Evolutionary conservation across 768 basidiomycete genomes (phyloP), one percentile per base, ranked within the genome.

Genomic region (Suillus brevipes): DNA sequence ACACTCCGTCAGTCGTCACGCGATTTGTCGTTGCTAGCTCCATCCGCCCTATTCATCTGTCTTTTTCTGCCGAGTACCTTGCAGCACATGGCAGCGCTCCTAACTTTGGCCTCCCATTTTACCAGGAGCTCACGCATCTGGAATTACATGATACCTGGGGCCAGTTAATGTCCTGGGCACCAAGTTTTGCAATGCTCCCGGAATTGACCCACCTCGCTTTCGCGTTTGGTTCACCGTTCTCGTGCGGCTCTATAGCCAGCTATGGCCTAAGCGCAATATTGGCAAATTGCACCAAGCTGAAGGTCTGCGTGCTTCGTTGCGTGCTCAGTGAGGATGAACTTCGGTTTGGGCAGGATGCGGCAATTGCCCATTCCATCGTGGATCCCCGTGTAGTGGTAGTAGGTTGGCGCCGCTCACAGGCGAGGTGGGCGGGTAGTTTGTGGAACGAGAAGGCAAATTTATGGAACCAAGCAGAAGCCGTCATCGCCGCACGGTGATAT

Each of bases 311-410:
- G 2, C 47, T 61, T 31, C 45, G 60, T 36, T 43, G 25, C 45
- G 28, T 43, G 25, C 23, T 61, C 38, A 52, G 38, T 13, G 60
- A 61, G 34, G 45, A 60, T 12, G 42, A 52, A 52, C 34, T 43
- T 31, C 60, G 47, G 47, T 61, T 52, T 56, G 42, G 42, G 20
- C 28, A 61, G 20, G 42, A 20, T n/a, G 4, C 40, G 20, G 42
- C 34, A 12, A 52, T 61, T 43, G 45, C 28, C 7, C 18, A 56
- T 20, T 43, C 47, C 28, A 50, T 61, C 60, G 23, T 4, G 8
- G 60, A 61, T 52, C 60, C 60, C 25, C 60, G 60, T 31, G 60
- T 61, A 6, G 60, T 61, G 49, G 47, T 61, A 6, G n/a, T 61
- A 45, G 43, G 43, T 13, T 61, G 60, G 60, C 20, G 16, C n/a